A percentile compares a stretch with the other conserved stretches of the same genome.
phyloP scores from a whole-genome alignment of 805 yeast genomes.

The Yamadazyma insecticola region DNA sequence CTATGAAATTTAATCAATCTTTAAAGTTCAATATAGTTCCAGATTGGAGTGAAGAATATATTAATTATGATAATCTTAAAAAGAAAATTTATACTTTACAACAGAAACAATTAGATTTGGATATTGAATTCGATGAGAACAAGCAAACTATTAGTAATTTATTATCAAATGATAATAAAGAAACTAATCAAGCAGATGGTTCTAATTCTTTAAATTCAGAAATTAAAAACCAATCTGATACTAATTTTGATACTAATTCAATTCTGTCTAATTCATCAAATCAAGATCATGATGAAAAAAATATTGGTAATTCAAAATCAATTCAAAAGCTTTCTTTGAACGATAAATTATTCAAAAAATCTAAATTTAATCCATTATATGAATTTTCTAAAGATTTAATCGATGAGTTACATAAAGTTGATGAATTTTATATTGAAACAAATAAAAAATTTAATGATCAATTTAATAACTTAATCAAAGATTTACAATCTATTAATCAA shows the following conservation, averaged over 20 bases:
- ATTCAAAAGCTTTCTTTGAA: too few relatives aligned
- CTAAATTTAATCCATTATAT: conserved; percentile 22
- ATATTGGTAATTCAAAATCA: too few relatives aligned
- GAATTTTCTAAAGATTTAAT: conserved; percentile 44
- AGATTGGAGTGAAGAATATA: conserved; percentile 46
- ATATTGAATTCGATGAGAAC: conserved; percentile 4
- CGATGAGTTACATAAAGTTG: conserved; percentile 49
- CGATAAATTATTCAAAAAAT: neutral
- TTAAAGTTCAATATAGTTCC: conserved; percentile 51
- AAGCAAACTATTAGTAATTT: neutral
- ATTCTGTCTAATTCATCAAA: too few relatives aligned
- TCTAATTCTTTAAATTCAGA: neutral
- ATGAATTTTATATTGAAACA: conserved; percentile 44
- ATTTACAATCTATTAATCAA: conserved; percentile 29
- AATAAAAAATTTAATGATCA: conserved; percentile 44
- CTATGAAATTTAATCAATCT: conserved; percentile 51
- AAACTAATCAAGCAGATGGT: neutral
- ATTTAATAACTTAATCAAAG: conserved; percentile 43
- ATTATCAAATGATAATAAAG: too few relatives aligned
- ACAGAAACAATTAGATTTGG: conserved; percentile 24
- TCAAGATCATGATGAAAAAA: too few relatives aligned
- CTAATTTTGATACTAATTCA: too few relatives aligned
- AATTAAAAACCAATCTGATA: too few relatives aligned
- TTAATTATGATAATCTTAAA: conserved; percentile 47
- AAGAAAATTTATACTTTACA: conserved; percentile 54